Evolutionary conservation across 306 rosid genomes (phyloP).

Genomic region (Delonix regia): DNA sequence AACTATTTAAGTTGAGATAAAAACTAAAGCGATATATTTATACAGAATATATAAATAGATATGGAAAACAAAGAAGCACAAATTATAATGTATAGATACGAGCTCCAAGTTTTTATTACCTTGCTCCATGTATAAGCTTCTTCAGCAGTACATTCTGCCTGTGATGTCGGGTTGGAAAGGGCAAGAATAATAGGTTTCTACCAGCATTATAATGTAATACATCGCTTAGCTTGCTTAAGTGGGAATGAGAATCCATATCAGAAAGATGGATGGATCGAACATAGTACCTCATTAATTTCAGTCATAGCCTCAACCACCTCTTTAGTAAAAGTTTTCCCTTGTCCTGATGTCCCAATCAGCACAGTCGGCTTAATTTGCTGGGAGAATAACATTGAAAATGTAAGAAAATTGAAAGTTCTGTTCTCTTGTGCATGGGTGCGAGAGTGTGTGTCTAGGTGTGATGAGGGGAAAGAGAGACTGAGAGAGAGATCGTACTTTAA

Average conservation of each 20-base stretch:
- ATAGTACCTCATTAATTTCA: conserved; percentile 68
- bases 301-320: conserved; percentile 92
- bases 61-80: not conserved
- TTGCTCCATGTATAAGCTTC: conserved; percentile 55
- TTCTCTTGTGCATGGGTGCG: not conserved
- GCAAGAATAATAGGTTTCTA: conserved; percentile 54
- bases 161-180: conserved; percentile 61
- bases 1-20: not conserved
- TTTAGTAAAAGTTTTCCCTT: conserved; percentile 79
- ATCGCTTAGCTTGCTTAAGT: not conserved
- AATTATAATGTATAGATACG: not conserved
- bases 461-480: conserved; percentile 9
- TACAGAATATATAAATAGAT: not conserved
- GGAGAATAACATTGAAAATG: conserved; percentile 28
- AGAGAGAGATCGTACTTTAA: conserved; percentile 57
- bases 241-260: conserved; percentile 13
- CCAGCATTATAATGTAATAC: conserved; percentile 17
- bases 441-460: not conserved
- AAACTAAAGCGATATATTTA: not conserved
- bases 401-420: conserved; percentile 19
- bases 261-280: conserved; percentile 5
- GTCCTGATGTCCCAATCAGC: conserved; percentile 94
- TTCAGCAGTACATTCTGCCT: conserved; percentile 61
- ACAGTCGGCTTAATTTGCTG: conserved; percentile 93
- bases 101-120: conserved; percentile 36